Conservation (phyloP, 2,329 filamentous ascomycete genomes). For the Sarocladium oryzae region DNA sequence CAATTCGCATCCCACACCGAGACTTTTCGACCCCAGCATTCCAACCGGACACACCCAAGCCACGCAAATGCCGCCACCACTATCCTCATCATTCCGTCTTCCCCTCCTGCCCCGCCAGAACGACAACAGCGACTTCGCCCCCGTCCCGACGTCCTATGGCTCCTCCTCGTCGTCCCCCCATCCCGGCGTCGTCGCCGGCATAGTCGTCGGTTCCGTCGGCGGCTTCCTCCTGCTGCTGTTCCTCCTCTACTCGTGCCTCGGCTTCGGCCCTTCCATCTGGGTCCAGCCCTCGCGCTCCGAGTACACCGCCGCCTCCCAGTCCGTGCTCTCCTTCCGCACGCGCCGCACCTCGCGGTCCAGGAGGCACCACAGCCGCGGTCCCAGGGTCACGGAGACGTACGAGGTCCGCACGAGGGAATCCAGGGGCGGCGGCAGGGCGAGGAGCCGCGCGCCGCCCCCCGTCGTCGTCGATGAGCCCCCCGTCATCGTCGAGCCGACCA, state of each 20-base stretch:
- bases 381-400: constrained; percentile 21
- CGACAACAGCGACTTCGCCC: constrained; percentile 21
- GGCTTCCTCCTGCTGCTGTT: constrained; percentile 48
- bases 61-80: constrained; percentile 10
- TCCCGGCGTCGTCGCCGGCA: constrained; percentile 37
- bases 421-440: not conserved
- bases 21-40: too few species aligned
- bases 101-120: constrained; percentile 15
- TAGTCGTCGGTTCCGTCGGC: constrained; percentile 38
- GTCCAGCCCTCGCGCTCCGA: constrained; percentile 3
- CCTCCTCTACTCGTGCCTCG: constrained; percentile 43
- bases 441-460: constrained; percentile 10
- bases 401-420: constrained; percentile 20
- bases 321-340: constrained; percentile 14
- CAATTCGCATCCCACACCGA: too few species aligned
- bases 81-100: constrained; percentile 11
- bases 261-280: constrained; percentile 28
- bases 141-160: constrained; percentile 31
- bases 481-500: constrained; percentile 19
- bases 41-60: not conserved
- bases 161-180: constrained; percentile 29
- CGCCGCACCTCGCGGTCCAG: constrained; percentile 11
- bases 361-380: constrained; percentile 11
- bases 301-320: constrained; percentile 12
- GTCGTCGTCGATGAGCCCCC: not conserved